Evolutionary conservation across 1,284 basidiomycete species (phyloP).

Genomic region (Microbotryum saponariae): DNA sequence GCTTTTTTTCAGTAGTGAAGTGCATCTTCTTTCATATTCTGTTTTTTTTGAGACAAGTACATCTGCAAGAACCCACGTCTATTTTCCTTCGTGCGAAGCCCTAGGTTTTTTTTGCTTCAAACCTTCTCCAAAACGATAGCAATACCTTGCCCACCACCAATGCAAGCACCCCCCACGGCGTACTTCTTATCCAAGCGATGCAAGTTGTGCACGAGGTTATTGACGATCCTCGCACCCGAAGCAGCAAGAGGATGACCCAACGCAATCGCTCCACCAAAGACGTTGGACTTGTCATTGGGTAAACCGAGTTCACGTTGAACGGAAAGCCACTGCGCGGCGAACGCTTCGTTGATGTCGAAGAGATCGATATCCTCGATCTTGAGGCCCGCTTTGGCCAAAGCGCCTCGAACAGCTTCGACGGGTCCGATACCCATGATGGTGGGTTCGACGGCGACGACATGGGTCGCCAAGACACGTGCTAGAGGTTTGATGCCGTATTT

Average conservation of each 20-base stretch:
- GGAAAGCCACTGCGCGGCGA: slow-evolving; percentile 86
- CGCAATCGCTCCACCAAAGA: slow-evolving; percentile 48
- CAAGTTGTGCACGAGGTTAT: slow-evolving; percentile 50
- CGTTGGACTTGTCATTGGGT: slow-evolving; percentile 49
- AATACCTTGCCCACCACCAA: slow-evolving; percentile 48
- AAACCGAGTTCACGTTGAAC: slow-evolving; percentile 82
- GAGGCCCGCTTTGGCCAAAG: slow-evolving; percentile 41
- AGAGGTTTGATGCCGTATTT: slow-evolving; percentile 82
- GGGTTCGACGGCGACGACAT: slow-evolving; percentile 50
- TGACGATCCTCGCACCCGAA: slow-evolving; percentile 48
- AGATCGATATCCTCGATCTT: slow-evolving; percentile 46
- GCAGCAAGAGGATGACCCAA: slow-evolving; percentile 52
- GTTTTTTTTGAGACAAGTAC: too few relatives aligned
- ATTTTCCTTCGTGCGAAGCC: too few relatives aligned
- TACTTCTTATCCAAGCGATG: slow-evolving; percentile 49
- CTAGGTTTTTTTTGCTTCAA: not conserved
- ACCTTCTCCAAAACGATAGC: slow-evolving; percentile 42
- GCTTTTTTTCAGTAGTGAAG: too few relatives aligned
- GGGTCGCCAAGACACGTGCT: slow-evolving; percentile 69
- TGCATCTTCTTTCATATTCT: too few relatives aligned
- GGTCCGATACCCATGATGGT: slow-evolving; percentile 53
- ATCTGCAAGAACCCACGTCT: too few relatives aligned
- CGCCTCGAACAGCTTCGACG: slow-evolving; percentile 44
- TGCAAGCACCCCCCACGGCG: slow-evolving; percentile 51
- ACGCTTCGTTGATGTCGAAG: slow-evolving; percentile 62